phyloP scores from a whole-genome alignment of 495 filamentous ascomycete genomes.

The Usnea hakonensis region DNA sequence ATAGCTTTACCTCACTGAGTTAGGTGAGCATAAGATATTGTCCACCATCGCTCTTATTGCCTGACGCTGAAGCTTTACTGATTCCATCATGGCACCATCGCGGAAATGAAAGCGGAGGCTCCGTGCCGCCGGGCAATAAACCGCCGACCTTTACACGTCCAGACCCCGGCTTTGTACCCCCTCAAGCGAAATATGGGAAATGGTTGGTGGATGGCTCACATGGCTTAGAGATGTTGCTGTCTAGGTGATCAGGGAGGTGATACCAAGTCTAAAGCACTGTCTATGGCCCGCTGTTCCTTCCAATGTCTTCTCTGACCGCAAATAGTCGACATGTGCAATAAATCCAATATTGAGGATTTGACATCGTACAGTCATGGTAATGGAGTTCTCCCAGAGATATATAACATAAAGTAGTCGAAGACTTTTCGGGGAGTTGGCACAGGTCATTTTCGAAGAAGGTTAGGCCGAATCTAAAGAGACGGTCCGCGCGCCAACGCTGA shows the following conservation, averaged over 20 bases:
- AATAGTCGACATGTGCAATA: neutral
- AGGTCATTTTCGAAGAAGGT: constrained; percentile 44
- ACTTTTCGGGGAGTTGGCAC: constrained; percentile 35
- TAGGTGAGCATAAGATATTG: neutral
- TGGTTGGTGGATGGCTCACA: neutral
- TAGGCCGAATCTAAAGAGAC: neutral
- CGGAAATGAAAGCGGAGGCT: constrained; percentile 67
- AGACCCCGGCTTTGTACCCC: neutral
- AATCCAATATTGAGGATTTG: neutral
- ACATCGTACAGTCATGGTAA: too few relatives aligned
- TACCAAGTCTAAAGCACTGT: neutral
- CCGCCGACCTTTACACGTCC: neutral
- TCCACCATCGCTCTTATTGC: too few relatives aligned
- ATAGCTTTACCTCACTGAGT: constrained; percentile 51
- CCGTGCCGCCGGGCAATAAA: constrained; percentile 41
- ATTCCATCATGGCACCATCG: constrained; percentile 71
- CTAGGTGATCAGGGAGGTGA: neutral
- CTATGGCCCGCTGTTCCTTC: neutral
- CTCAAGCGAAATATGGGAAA: neutral
- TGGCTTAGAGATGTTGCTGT: neutral
- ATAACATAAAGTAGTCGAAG: too few relatives aligned
- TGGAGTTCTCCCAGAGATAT: neutral
- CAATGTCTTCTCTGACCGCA: neutral
- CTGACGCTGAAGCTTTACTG: constrained; percentile 38
- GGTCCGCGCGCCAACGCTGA: constrained; percentile 1